A percentile compares a stretch with the other conserved stretches of the same genome.
Evolutionary conservation across 176 grass and related monocot species (phyloP).

Genomic region (Dendrocalamus sinicus): DNA sequence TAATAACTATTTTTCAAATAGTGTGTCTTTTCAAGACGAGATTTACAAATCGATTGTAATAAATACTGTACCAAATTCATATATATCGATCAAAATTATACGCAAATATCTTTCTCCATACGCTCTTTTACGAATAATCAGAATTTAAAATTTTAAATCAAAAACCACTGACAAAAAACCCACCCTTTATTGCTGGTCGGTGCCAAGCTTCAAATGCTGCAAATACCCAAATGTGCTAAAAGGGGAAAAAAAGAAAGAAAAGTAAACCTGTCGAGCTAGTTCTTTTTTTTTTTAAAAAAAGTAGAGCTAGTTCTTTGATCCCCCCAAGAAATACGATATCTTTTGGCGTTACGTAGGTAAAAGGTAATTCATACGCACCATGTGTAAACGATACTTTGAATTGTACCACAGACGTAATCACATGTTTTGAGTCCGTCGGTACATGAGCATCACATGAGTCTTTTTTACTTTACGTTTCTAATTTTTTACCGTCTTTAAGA

Average conservation of each 20-base stretch:
- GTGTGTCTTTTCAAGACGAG: too few relatives aligned
- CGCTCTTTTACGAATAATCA: too few relatives aligned
- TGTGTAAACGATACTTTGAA: too few relatives aligned
- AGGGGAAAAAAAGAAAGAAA: background rate
- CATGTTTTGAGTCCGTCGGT: background rate
- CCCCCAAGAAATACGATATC: background rate
- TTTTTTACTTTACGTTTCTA: too few relatives aligned
- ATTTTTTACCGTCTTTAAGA: too few relatives aligned
- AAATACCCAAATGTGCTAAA: background rate
- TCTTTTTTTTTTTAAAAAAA: background rate
- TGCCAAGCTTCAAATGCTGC: background rate
- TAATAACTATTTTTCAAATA: too few relatives aligned
- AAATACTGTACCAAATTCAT: too few relatives aligned
- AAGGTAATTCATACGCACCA: background rate
- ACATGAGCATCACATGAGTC: background rate
- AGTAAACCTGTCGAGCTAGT: too few relatives aligned
- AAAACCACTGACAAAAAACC: too few relatives aligned
- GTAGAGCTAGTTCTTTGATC: background rate
- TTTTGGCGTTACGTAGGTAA: background rate
- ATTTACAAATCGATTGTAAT: too few relatives aligned
- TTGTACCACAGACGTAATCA: background rate
- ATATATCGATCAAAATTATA: too few relatives aligned
- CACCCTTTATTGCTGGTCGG: background rate
- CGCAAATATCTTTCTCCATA: accelerated
- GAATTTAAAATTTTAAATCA: too few relatives aligned